Evolutionary conservation across 1,284 basidiomycete genomes (phyloP).

Genomic region (Papiliotrema terrestris): DNA sequence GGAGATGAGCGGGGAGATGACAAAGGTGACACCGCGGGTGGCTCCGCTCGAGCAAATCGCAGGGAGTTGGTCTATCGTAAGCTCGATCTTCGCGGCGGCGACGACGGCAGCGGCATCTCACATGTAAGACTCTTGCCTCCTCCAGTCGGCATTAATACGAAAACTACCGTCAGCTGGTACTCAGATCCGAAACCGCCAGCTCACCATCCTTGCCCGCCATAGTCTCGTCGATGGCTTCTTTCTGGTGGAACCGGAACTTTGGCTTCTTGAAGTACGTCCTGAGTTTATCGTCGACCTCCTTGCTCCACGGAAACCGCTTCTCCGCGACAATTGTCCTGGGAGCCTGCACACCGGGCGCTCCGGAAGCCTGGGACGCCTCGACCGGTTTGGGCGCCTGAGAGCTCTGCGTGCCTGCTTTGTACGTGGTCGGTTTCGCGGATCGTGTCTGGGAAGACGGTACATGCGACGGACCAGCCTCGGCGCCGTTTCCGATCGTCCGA

Average conservation of each 20-base stretch:
- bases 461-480: conserved; percentile 10
- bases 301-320: conserved; percentile 51
- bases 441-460: too few species aligned
- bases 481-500: conserved; percentile 2
- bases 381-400: too few species aligned
- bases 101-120: too few species aligned
- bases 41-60: conserved; percentile 71
- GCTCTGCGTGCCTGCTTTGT: too few species aligned
- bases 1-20: conserved; percentile 84
- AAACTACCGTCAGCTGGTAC: conserved; percentile 53
- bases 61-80: conserved; percentile 62
- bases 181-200: conserved; percentile 9
- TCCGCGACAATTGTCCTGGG: conserved; percentile 20
- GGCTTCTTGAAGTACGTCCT: conserved; percentile 64
- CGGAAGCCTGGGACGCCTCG: neutral
- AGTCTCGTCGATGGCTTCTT: conserved; percentile 76
- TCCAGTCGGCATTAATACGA: conserved; percentile 95
- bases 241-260: conserved; percentile 76
- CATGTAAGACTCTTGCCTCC: conserved; percentile 88
- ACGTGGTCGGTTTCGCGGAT: too few species aligned
- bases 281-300: conserved; percentile 63
- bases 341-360: conserved; percentile 3
- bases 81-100: neutral
- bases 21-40: conserved; percentile 80
- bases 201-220: conserved; percentile 67